Conservation (phyloP, 371 early-diverging fungal genomes). For the Lichtheimia hyalospora region DNA sequence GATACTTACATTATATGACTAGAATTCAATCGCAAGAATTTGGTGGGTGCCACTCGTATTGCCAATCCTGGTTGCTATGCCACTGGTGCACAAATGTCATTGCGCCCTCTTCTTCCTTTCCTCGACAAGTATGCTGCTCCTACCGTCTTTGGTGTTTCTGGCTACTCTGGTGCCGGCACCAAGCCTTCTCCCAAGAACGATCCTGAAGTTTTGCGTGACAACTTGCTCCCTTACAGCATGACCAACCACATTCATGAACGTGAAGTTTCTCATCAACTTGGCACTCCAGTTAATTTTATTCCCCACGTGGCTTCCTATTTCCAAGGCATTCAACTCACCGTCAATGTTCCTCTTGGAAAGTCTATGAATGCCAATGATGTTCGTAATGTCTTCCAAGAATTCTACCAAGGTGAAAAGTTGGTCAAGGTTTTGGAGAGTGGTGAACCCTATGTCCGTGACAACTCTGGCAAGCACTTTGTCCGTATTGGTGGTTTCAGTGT, state of each 20-base stretch:
- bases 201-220: constrained; percentile 77
- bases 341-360: constrained; percentile 79
- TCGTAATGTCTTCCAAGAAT: constrained; percentile 64
- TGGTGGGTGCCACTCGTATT: constrained; percentile 66
- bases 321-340: constrained; percentile 91
- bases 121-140: constrained; percentile 57
- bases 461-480: constrained; percentile 82
- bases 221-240: constrained; percentile 89
- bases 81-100: constrained; percentile 90
- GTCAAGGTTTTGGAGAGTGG: constrained; percentile 71
- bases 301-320: constrained; percentile 94
- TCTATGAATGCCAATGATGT: constrained; percentile 68
- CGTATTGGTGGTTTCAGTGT: constrained; percentile 92
- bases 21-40: constrained; percentile 70
- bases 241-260: constrained; percentile 95
- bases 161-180: constrained; percentile 97
- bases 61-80: constrained; percentile 98
- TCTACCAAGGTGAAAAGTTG: constrained; percentile 77
- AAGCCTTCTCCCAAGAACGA: constrained; percentile 95
- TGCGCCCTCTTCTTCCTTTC: constrained; percentile 78
- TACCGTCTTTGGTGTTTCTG: constrained; percentile 94
- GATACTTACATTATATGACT: constrained; percentile 4
- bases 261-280: constrained; percentile 83
- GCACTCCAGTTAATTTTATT: constrained; percentile 67
- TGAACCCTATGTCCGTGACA: constrained; percentile 88